Evolutionary conservation across 225 moss, liverwort and hornwort genomes (phyloP), one percentile per base, ranked within the genome.

Genomic region (Asterella californica): DNA sequence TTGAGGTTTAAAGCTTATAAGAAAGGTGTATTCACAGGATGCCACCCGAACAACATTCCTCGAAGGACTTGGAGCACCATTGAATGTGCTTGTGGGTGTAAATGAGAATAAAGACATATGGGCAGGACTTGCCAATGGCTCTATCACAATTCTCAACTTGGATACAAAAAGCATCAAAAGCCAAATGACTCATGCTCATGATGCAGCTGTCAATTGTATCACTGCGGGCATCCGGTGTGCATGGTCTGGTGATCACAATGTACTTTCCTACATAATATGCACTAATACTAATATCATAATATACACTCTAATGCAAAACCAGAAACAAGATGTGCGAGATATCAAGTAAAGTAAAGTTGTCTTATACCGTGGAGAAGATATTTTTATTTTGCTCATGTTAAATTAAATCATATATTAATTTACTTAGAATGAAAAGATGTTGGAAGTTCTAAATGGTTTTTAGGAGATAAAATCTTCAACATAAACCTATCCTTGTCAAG

Each of bases 161-260:
- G 84, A 78, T 57, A 80, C 77, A 15, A 79, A 65, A 61, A 80
- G 61, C 22, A 27, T 81, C 15, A 71, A 49, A 48, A 83, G 81
- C 71, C 86, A 83, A 70, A 50, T 82, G 11, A 79, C 79, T 3
- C 84, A 84, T 76, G 87, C 87, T 32, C 87, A 88, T 68, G 82
- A 84, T 70, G 87, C 84, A 1, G 83, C 84, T 15, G 83, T 88
- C 24, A 88, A 82, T 0, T 90, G 90, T 34, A 90, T 91, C 64
- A 86, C 86, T 19, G 88, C 87, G 65, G 83, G 89, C 83, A 90
- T 80, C 61, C 85, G 89, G 34, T 89, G 89, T 63, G 83, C 91
- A 15, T 94, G 90, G 91, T 90, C 91, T 89, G 91, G 93, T 94
- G 93, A 94, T 88, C 88, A 89, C 82, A 85, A 90, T 88, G 88